phyloP scores from a whole-genome alignment of 2,329 filamentous ascomycete genomes.

The Stemphylium vesicarium region DNA sequence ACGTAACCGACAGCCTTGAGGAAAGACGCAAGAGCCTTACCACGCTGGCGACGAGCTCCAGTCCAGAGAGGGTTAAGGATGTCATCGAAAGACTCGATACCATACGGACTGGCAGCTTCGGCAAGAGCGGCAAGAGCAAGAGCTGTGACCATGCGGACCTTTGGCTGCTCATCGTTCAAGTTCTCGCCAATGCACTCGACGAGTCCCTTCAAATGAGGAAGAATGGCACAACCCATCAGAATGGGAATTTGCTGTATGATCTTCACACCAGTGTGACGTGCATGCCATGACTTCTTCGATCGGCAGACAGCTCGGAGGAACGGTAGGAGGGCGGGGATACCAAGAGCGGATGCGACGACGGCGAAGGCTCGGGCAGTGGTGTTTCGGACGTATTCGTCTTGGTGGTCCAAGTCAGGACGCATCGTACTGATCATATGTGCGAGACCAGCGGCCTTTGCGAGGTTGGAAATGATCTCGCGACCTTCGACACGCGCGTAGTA shows the following conservation, averaged over 20 bases:
- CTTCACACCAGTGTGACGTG: constrained; percentile 96
- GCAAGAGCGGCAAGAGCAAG: constrained; percentile 93
- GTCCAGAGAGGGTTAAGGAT: constrained; percentile 98
- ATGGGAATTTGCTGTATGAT: constrained; percentile 99
- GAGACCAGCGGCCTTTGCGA: constrained; percentile 93
- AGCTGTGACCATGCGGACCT: constrained; percentile 94
- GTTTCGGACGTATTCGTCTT: constrained; percentile 97
- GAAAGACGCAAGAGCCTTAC: constrained; percentile 94
- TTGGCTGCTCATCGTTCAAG: constrained; percentile 96
- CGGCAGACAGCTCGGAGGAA: constrained; percentile 95
- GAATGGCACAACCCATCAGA: constrained; percentile 94
- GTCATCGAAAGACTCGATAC: constrained; percentile 98
- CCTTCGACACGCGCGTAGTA: constrained; percentile 98
- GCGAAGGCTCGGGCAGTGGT: constrained; percentile 97
- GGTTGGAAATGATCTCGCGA: constrained; percentile 97
- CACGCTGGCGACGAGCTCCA: constrained; percentile 91
- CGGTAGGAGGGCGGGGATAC: constrained; percentile 91
- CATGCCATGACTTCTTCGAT: constrained; percentile 99
- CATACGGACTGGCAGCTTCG: constrained; percentile 95
- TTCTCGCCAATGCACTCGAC: constrained; percentile 97
- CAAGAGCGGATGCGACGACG: constrained; percentile 93
- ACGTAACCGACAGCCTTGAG: constrained; percentile 98
- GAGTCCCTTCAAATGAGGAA: constrained; percentile 92
- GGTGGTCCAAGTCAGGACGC: constrained; percentile 97
- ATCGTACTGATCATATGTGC: constrained; percentile 99